Conservation (phyloP, 345 rosid genomes). For the Eucalyptus regnans region DNA sequence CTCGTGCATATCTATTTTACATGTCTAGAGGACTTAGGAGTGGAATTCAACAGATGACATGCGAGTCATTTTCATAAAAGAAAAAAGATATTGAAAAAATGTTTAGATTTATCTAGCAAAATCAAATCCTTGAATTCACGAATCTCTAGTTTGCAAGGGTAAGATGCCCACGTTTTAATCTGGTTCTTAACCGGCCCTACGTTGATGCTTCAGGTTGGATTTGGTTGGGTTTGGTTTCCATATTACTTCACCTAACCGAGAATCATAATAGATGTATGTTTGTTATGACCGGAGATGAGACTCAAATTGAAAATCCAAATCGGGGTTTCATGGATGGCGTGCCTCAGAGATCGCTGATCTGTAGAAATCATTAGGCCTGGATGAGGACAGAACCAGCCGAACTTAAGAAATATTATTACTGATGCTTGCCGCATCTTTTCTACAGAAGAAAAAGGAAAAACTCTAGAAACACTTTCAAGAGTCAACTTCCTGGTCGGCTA, state of each 20-base stretch:
- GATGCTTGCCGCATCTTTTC: too few relatives aligned
- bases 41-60: too few relatives aligned
- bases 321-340: not conserved
- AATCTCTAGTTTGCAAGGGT: too few relatives aligned
- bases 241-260: not conserved
- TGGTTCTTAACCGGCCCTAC: accelerated
- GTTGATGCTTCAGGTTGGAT: not conserved
- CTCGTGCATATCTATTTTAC: too few relatives aligned
- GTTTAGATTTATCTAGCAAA: not conserved
- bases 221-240: not conserved
- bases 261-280: not conserved
- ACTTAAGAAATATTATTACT: too few relatives aligned
- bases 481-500: not conserved
- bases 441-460: too few relatives aligned
- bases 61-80: too few relatives aligned
- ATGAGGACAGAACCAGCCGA: not conserved
- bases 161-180: not conserved
- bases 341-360: not conserved
- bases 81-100: too few relatives aligned
- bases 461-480: too few relatives aligned
- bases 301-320: not conserved
- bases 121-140: not conserved
- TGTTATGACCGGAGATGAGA: not conserved
- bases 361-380: not conserved
- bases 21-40: too few relatives aligned